Evolutionary conservation across 1,139 yeast species (phyloP).

Genomic region (Debaryomyces subglobosus): DNA sequence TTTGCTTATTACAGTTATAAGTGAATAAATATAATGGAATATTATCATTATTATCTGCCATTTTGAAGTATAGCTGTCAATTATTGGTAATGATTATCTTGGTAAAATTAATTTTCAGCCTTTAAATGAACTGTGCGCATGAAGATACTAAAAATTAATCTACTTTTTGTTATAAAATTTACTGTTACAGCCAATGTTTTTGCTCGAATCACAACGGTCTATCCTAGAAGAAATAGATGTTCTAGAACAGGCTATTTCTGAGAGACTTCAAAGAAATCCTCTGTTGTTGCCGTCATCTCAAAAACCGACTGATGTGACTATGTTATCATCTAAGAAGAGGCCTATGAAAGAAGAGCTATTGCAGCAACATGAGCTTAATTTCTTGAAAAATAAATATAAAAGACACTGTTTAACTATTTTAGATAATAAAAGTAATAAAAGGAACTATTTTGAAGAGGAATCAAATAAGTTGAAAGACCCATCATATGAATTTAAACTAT

Average conservation of each 20-base stretch:
- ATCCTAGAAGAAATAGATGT: conserved; percentile 42
- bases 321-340: conserved; percentile 27
- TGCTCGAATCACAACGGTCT: conserved; percentile 40
- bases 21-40: conserved; percentile 38
- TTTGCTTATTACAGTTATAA: conserved; percentile 41
- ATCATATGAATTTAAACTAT: conserved; percentile 35
- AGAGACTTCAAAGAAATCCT: conserved; percentile 37
- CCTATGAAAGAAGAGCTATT: conserved; percentile 48
- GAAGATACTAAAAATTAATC: background rate
- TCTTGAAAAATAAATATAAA: conserved; percentile 53
- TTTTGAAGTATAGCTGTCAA: background rate
- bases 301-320: conserved; percentile 13
- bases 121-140: background rate
- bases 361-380: conserved; percentile 71
- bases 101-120: background rate
- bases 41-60: conserved; percentile 1
- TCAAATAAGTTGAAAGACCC: conserved; percentile 31
- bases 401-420: conserved; percentile 33
- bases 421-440: conserved; percentile 18
- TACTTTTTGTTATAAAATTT: background rate
- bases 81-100: background rate
- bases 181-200: conserved; percentile 24
- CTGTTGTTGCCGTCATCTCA: conserved; percentile 17
- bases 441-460: conserved; percentile 23
- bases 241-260: conserved; percentile 35